Base-by-base conservation (phyloP, 2,329 filamentous ascomycete species). In the Colletotrichum orchidophilum region DNA sequence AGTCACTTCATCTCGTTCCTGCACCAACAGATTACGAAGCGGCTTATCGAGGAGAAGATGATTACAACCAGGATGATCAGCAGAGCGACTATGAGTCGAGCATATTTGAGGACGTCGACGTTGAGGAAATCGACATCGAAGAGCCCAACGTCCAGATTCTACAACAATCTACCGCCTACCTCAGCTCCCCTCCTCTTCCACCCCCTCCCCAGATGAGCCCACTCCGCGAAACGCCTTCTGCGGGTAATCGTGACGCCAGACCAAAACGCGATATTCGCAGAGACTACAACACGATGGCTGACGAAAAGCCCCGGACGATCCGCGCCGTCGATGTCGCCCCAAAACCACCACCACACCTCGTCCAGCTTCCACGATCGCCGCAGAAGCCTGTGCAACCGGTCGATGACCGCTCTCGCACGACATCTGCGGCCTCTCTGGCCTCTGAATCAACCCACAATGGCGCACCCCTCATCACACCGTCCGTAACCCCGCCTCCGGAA, bases 151-250 rank as follows among this genome's bases (percentile, higher is more conserved):
- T 85, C 11, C 80, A 85, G 73, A 83, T 84, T 39, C 80, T 86
- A 3, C 81, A 84, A 65, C 83, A 86, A 71, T 86, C 84, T 0
- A 75, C 79, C 12, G 79, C 81, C 64, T 75, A 77, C 31, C 69
- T 87, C 85, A 2, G 80, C 81, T 84, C 86, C 2, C 81, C 85
- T 2, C 83, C 87, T 2, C 77, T 87, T 2, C 85, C 86, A 0
- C 78, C 82, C 42, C 83, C 84, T 1, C 86, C 82, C 18, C 85
- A 84, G 58, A 74, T 87, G 58, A 87, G 83, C 58, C 88, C 89
- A 1, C 80, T 91, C 0, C 85, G 85, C 59, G 85, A 88, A 42
- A 64, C 61, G 26, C 24, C 66, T 5, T 65, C 73, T 8, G 73
- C 73, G 2, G 87, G 85, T 3, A 90, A 90, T 74, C 73, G 82